These are phyloP conservation scores for Monosporascus sp. DNA, from an alignment of 2,329 filamentous ascomycete species.

Conservation along the genomic window DNA sequence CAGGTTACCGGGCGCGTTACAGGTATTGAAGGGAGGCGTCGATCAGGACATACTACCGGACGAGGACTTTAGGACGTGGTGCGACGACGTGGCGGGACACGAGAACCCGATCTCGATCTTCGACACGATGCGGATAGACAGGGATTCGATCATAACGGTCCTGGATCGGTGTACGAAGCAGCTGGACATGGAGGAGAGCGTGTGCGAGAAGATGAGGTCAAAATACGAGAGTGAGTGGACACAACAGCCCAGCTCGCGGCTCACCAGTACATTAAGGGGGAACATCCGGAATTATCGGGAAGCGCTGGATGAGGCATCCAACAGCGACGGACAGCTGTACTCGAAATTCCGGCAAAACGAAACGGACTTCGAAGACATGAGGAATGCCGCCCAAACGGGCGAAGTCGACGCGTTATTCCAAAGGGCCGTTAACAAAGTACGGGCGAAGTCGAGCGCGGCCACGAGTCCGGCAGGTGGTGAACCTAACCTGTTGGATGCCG, in stretches of 20 bases:
- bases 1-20: constrained; percentile 80
- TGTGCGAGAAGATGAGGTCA: constrained; percentile 98
- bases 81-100: constrained; percentile 83
- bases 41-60: constrained; percentile 86
- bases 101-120: constrained; percentile 75
- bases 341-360: constrained; percentile 82
- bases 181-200: constrained; percentile 92
- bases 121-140: constrained; percentile 71
- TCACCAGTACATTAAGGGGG: constrained; percentile 80
- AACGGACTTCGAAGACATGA: constrained; percentile 90
- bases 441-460: constrained; percentile 57
- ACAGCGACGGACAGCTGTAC: constrained; percentile 79
- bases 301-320: constrained; percentile 81
- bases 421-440: constrained; percentile 73
- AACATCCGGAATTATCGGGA: constrained; percentile 86
- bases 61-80: constrained; percentile 90
- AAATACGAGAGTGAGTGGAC: constrained; percentile 97
- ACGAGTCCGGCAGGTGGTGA: constrained; percentile 59
- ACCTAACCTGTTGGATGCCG: constrained; percentile 81
- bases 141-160: constrained; percentile 64
- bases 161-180: constrained; percentile 81
- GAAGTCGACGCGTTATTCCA: constrained; percentile 88
- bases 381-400: constrained; percentile 76
- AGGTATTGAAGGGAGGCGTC: constrained; percentile 87
- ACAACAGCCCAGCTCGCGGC: constrained; percentile 85